These are phyloP conservation scores for Mollisia scopiformis DNA, from an alignment of 2,329 filamentous ascomycete species.

Conservation along the genomic window DNA sequence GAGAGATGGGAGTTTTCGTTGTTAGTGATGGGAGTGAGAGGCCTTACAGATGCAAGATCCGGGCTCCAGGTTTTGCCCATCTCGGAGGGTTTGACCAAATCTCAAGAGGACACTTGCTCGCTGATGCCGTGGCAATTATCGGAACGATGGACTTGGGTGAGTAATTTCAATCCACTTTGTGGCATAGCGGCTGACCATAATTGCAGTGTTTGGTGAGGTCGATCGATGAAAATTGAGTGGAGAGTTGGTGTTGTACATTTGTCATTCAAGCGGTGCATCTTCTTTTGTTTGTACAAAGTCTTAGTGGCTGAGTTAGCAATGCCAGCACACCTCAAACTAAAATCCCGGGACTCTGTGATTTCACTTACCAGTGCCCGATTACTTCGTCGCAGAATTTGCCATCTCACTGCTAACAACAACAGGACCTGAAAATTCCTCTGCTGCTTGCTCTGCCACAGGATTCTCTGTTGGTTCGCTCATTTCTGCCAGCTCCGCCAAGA, in stretches of 20 bases:
- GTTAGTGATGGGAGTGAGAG: slow-evolving; percentile 96
- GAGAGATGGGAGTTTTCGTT: slow-evolving; percentile 97
- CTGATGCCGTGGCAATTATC: slow-evolving; percentile 96
- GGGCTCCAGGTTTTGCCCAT: slow-evolving; percentile 95
- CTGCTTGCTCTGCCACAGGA: background rate
- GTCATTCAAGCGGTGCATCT: slow-evolving; percentile 18
- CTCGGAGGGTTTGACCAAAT: slow-evolving; percentile 93
- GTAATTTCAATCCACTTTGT: slow-evolving; percentile 30
- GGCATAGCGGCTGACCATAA: slow-evolving; percentile 23
- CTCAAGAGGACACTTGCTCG: slow-evolving; percentile 86
- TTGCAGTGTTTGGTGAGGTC: slow-evolving; percentile 46
- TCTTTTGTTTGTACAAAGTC: slow-evolving; percentile 30
- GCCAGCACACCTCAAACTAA: slow-evolving; percentile 18
- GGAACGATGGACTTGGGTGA: slow-evolving; percentile 85
- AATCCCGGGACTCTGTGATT: background rate
- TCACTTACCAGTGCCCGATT: slow-evolving; percentile 10
- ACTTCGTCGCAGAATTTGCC: background rate
- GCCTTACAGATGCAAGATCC: slow-evolving; percentile 96
- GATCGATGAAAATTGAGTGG: slow-evolving; percentile 45
- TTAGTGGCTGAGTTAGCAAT: slow-evolving; percentile 31
- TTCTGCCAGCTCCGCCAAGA: background rate
- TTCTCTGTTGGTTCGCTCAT: no score
- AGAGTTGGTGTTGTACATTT: slow-evolving; percentile 27
- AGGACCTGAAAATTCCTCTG: background rate
- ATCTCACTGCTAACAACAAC: slow-evolving; percentile 13